These are phyloP conservation scores for Kodamaea arcana DNA, from an alignment of 1,139 yeast species.

Conservation along the genomic window DNA sequence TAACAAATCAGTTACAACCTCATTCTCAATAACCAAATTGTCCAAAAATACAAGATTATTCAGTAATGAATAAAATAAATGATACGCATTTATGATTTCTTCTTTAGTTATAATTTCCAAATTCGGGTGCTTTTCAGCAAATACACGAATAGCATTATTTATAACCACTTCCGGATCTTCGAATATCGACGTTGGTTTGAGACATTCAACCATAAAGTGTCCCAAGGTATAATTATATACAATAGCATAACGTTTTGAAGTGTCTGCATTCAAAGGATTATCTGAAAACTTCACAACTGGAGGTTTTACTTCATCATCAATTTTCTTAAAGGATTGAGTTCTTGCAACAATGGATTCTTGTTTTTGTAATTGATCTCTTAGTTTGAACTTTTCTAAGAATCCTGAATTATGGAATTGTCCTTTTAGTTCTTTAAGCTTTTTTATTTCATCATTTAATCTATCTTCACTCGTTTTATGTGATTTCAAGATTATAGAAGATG, in stretches of 20 bases:
- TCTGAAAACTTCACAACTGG: constrained; percentile 18
- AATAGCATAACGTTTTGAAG: constrained; percentile 16
- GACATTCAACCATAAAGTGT: constrained; percentile 25
- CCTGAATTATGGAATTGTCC: constrained; percentile 22
- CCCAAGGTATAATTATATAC: constrained; percentile 23
- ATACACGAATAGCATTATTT: constrained; percentile 19
- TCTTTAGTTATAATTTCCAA: constrained; percentile 20
- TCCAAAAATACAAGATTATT: constrained; percentile 29
- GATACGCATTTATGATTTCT: constrained; percentile 27
- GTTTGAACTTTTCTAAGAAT: constrained; percentile 23
- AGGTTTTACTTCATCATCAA: constrained; percentile 15
- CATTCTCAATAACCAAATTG: constrained; percentile 26
- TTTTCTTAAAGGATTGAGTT: constrained; percentile 19
- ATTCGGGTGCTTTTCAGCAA: constrained; percentile 19
- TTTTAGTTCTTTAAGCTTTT: constrained; percentile 19
- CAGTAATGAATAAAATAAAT: constrained; percentile 28
- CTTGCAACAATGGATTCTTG: constrained; percentile 24
- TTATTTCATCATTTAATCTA: constrained; percentile 17
- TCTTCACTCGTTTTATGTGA: constrained; percentile 9
- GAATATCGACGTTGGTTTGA: constrained; percentile 8
- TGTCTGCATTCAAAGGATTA: constrained; percentile 17
- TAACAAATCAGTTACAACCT: constrained; percentile 22
- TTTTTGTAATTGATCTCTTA: constrained; percentile 22
- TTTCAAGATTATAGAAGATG: neutral
- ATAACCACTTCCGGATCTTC: constrained; percentile 19